Evolutionary conservation across 768 basidiomycete species (phyloP).

Genomic region (Obba rivulosa): DNA sequence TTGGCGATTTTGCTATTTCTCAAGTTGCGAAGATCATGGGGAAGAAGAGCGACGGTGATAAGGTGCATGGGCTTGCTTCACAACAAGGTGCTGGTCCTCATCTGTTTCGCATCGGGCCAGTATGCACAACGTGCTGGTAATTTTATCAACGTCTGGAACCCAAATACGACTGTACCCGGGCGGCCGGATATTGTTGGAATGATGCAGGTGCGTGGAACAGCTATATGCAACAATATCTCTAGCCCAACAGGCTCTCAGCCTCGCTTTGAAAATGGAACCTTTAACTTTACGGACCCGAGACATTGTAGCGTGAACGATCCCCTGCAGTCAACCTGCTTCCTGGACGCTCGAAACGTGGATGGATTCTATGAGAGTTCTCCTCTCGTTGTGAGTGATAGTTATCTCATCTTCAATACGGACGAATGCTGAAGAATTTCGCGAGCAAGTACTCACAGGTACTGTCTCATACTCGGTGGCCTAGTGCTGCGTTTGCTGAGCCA

Average conservation of each 20-base stretch:
- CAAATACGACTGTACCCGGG: slow-evolving; percentile 47
- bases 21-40: slow-evolving; percentile 56
- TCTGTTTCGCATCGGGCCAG: slow-evolving; percentile 22
- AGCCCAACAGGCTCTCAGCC: too few relatives aligned
- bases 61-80: slow-evolving; percentile 30
- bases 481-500: background rate
- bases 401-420: background rate
- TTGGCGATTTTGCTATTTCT: slow-evolving; percentile 59
- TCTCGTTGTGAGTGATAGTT: slow-evolving; percentile 43
- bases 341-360: slow-evolving; percentile 49
- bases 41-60: slow-evolving; percentile 41
- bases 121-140: slow-evolving; percentile 51
- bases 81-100: background rate
- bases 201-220: slow-evolving; percentile 43
- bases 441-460: background rate
- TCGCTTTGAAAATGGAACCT: slow-evolving; percentile 49
- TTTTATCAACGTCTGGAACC: slow-evolving; percentile 57
- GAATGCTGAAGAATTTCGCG: slow-evolving; percentile 5
- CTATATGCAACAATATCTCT: background rate
- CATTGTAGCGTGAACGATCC: slow-evolving; percentile 66
- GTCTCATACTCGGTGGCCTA: background rate
- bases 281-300: slow-evolving; percentile 60
- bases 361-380: slow-evolving; percentile 66
- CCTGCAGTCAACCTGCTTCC: slow-evolving; percentile 49
- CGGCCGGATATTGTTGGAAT: slow-evolving; percentile 43